A percentile compares a stretch with the other conserved stretches of the same genome.
phyloP scores from a whole-genome alignment of 768 basidiomycete genomes.

The Ramaria sp. region DNA sequence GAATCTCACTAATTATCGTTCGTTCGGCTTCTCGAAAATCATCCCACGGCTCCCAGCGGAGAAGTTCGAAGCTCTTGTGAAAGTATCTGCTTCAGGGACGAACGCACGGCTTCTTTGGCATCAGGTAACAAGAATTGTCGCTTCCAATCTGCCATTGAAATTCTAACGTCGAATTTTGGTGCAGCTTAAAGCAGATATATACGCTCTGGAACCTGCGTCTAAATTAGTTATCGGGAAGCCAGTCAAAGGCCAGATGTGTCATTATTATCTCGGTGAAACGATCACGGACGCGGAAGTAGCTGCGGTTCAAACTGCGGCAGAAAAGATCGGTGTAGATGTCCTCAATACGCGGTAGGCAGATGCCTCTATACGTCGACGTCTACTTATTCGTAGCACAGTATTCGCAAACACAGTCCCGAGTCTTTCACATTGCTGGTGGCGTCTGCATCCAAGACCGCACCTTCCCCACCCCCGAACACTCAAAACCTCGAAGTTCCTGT shows the following conservation, averaged over 20 bases:
- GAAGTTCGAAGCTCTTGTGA: slow-evolving; percentile 54
- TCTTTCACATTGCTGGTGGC: slow-evolving; percentile 69
- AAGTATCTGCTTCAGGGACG: slow-evolving; percentile 45
- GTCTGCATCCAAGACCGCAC: slow-evolving; percentile 33
- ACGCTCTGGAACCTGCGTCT: slow-evolving; percentile 50
- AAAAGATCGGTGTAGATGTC: slow-evolving; percentile 63
- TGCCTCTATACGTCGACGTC: background rate
- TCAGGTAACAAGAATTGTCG: slow-evolving; percentile 26
- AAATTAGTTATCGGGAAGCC: slow-evolving; percentile 74
- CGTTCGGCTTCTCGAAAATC: slow-evolving; percentile 81
- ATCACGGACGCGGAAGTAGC: slow-evolving; percentile 72
- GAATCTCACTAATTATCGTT: slow-evolving; percentile 53
- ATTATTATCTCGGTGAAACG: slow-evolving; percentile 73
- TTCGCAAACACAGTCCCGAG: slow-evolving; percentile 52
- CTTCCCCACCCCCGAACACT: slow-evolving; percentile 19
- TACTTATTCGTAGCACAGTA: slow-evolving; percentile 27
- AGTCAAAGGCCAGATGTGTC: slow-evolving; percentile 58
- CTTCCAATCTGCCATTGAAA: background rate
- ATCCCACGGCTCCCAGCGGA: slow-evolving; percentile 53
- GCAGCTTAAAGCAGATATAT: slow-evolving; percentile 68
- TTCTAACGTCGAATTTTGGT: background rate
- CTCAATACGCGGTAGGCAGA: slow-evolving; percentile 63
- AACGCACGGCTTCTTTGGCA: slow-evolving; percentile 53
- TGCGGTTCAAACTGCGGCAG: slow-evolving; percentile 62
- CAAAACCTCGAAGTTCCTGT: slow-evolving; percentile 34